Evolutionary conservation across 2,329 filamentous ascomycete species (phyloP), one percentile per base, ranked within the genome.

Genomic region (Neonectria hederae): DNA sequence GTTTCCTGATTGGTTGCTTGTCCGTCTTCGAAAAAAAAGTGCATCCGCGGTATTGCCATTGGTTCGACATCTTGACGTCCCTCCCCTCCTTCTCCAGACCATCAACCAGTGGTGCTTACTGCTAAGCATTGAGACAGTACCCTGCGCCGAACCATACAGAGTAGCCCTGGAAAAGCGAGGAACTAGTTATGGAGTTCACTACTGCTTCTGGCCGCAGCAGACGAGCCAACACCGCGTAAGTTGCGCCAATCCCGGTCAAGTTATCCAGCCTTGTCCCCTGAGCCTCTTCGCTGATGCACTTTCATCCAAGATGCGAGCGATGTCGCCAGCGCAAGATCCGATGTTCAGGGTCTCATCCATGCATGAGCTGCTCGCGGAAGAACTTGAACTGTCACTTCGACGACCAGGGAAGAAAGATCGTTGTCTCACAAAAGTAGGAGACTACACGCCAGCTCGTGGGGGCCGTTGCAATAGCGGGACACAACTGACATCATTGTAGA

Each of bases 281-380:
- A 9, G 28, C 28, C 9, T 28, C 9, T 2, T 9, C 9, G n/a
- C 59, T 62, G 13, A 62, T 52, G 19, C 46, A 30, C 9, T 21
- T 26, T 8, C 14, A 14, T 42, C 42, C 24, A 63, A 63, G 60
- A 14, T 63, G 60, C 35, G 28, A 63, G 19, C 60, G 60, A 35
- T 63, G 60, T 46, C 60, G 60, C 10, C 35, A 42, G 32, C 60
- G 60, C 54, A 63, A 63, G 54, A 54, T 63, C 19, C 60, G 60
- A 42, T 63, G 60, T 24, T 58, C 60, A 49, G 60, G 60, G 32
- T 42, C 54, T 22, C 49, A 63, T 17, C 60, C 60, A 19, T 63
- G 60, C 54, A 32, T 42, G 17, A 63, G 58, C 32, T 63, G 60
- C 60, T 52, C 60, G 21, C 48, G 53, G 4, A 58, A 43, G 32